Percentiles rank a stretch among this genome's conserved stretches.
These are phyloP conservation scores for Lipomyces anomalus DNA, from an alignment of 805 yeast genomes.

Conservation along the genomic window DNA sequence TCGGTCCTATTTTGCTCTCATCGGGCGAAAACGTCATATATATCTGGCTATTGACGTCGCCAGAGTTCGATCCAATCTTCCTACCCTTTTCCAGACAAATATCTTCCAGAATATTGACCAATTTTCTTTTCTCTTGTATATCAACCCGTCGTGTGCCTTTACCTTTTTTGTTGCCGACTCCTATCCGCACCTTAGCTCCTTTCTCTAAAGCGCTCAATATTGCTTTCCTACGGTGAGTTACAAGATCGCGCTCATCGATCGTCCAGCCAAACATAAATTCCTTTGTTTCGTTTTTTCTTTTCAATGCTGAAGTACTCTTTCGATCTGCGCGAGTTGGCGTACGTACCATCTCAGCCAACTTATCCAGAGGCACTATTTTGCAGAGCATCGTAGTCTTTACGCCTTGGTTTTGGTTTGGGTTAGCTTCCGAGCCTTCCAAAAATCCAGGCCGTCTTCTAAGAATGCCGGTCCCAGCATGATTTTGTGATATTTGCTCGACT, in stretches of 20 bases:
- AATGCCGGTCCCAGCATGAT: background rate
- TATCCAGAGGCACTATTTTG: background rate
- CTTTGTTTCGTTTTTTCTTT: background rate
- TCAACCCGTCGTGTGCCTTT: background rate
- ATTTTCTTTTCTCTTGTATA: background rate
- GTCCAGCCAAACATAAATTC: constrained; percentile 4
- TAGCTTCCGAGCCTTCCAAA: background rate
- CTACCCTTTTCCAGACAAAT: background rate
- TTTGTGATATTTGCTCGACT: no score
- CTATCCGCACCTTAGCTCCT: background rate
- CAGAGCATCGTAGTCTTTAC: background rate
- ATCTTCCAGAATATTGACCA: background rate
- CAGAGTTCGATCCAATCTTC: background rate
- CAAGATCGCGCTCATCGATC: constrained; percentile 5
- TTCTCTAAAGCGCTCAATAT: background rate
- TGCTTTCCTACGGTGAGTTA: constrained; percentile 1
- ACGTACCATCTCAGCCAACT: background rate
- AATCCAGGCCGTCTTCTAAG: background rate
- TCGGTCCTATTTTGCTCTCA: no score
- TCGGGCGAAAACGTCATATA: background rate
- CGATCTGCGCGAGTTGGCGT: background rate
- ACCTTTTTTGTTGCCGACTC: background rate
- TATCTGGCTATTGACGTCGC: background rate
- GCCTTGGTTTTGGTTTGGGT: background rate
- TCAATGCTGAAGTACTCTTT: background rate